Conservation (phyloP, 2,329 filamentous ascomycete genomes). For the Blastomyces gilchristii region DNA sequence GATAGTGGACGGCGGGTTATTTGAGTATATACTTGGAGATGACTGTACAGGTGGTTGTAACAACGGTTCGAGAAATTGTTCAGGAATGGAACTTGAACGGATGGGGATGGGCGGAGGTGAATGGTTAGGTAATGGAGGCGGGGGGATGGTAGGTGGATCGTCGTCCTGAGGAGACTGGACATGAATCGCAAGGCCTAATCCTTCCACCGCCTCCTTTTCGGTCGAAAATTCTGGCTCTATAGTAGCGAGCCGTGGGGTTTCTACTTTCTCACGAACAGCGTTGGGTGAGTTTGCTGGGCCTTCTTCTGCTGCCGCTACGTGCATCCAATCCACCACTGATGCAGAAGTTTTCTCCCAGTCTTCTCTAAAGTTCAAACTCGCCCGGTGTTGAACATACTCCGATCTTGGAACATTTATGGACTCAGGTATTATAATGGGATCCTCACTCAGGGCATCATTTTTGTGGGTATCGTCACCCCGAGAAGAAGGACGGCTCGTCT, state of each 20-base stretch:
- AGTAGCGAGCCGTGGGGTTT: conserved; percentile 21
- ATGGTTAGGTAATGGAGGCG: conserved; percentile 32
- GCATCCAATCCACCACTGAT: conserved; percentile 42
- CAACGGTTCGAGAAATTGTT: neutral
- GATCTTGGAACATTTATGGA: conserved; percentile 18
- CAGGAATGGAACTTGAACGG: conserved; percentile 10
- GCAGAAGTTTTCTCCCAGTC: conserved; percentile 42
- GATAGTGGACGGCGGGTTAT: conserved; percentile 12
- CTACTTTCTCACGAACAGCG: conserved; percentile 15
- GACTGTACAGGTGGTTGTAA: conserved; percentile 10
- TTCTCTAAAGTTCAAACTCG: conserved; percentile 36
- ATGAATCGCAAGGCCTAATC: conserved; percentile 39
- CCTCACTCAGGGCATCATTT: conserved; percentile 25
- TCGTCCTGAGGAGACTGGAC: conserved; percentile 25
- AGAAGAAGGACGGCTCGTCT: conserved; percentile 13
- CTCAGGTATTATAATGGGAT: conserved; percentile 25
- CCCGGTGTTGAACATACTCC: conserved; percentile 28
- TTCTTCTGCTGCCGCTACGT: conserved; percentile 33
- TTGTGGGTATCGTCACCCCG: conserved; percentile 7
- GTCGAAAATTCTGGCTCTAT: conserved; percentile 13
- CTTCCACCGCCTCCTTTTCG: conserved; percentile 23
- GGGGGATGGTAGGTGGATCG: conserved; percentile 22
- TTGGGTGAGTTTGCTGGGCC: neutral
- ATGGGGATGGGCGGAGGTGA: conserved; percentile 35
- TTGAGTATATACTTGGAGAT: conserved; percentile 21